Percentiles rank a stretch among this genome's conserved stretches.
phyloP scores from a whole-genome alignment of 768 basidiomycete species.

The Leucocoprinus sp. region DNA sequence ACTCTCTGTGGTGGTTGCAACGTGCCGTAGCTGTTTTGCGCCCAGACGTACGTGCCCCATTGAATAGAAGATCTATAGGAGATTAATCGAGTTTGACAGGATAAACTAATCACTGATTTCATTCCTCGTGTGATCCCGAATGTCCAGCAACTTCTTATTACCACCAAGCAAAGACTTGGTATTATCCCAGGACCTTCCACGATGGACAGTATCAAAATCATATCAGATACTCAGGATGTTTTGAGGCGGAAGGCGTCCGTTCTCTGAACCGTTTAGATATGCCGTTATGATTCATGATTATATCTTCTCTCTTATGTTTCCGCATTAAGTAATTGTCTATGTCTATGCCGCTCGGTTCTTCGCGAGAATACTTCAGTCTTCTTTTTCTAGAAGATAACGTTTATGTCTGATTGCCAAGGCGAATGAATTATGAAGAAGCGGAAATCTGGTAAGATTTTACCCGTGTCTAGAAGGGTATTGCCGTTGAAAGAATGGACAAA shows the following conservation, averaged over 20 bases:
- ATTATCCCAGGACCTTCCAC: constrained; percentile 66
- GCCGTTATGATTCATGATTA: constrained; percentile 4
- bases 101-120: constrained; percentile 77
- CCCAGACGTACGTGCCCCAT: constrained; percentile 45
- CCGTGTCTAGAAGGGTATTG: too few relatives aligned
- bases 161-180: constrained; percentile 71
- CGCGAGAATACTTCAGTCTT: neutral
- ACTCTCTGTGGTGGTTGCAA: constrained; percentile 82
- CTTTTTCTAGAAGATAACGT: neutral
- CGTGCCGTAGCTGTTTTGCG: constrained; percentile 63
- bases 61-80: constrained; percentile 2
- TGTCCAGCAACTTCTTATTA: constrained; percentile 67
- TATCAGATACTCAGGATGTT: constrained; percentile 70
- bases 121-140: constrained; percentile 74
- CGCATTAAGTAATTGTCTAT: constrained; percentile 2
- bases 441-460: too few relatives aligned
- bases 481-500: neutral
- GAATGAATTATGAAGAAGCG: too few relatives aligned
- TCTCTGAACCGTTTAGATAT: constrained; percentile 7
- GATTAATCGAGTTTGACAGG: constrained; percentile 28
- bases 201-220: constrained; percentile 59
- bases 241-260: constrained; percentile 41
- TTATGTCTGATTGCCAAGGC: too few relatives aligned
- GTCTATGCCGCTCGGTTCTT: constrained; percentile 3
- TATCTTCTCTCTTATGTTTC: constrained; percentile 3